Evolutionary conservation across 1,139 yeast genomes (phyloP).

Genomic region (Nakaseomyces uthaithaninus): DNA sequence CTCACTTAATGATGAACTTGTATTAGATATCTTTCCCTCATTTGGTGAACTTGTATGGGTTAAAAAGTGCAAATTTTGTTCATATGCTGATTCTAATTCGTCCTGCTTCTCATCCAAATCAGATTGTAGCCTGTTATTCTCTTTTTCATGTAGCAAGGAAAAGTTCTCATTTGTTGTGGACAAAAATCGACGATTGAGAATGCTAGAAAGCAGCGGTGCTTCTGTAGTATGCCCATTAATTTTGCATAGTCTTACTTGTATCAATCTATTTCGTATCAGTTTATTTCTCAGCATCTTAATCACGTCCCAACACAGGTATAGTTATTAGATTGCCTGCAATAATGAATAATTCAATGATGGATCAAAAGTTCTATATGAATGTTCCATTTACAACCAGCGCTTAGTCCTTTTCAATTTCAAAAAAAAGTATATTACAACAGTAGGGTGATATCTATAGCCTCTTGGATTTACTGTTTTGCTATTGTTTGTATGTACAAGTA

Average conservation of each 20-base stretch:
- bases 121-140: neutral
- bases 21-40: too few species aligned
- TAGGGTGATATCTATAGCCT: too few species aligned
- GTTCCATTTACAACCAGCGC: neutral
- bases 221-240: too few species aligned
- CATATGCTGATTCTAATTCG: neutral
- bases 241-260: neutral
- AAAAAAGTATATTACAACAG: too few species aligned
- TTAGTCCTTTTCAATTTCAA: neutral
- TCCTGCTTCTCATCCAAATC: neutral
- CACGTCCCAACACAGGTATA: too few species aligned
- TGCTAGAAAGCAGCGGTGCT: too few species aligned
- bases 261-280: slow-evolving; percentile 2
- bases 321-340: too few species aligned
- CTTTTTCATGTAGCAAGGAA: neutral
- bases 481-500: slow-evolving; percentile 1
- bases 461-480: neutral
- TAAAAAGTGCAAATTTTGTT: slow-evolving; percentile 1
- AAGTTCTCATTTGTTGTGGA: too few species aligned
- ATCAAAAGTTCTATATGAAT: neutral
- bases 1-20: too few species aligned
- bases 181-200: neutral
- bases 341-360: too few species aligned
- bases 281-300: slow-evolving; percentile 4
- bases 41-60: slow-evolving; percentile 4